A percentile compares a stretch with the other conserved stretches of the same genome.
These are phyloP conservation scores for Ophiocytium majus DNA, from an alignment of 352 stramenopile genomes.

Conservation along the genomic window DNA sequence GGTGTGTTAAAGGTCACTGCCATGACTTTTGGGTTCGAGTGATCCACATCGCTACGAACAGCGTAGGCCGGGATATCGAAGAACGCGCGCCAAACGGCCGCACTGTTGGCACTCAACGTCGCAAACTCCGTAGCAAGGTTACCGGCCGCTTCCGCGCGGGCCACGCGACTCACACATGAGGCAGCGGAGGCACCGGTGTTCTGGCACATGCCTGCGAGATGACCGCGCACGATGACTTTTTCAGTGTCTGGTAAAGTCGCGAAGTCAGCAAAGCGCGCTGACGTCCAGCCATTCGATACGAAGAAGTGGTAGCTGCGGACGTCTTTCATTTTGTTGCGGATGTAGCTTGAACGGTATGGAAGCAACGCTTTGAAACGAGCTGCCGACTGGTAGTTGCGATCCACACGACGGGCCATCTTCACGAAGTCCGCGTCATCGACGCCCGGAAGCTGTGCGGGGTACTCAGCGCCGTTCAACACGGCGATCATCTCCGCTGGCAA, in stretches of 20 bases:
- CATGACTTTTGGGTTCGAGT: neutral
- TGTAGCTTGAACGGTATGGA: neutral
- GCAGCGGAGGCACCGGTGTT: neutral
- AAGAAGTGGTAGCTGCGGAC: slow-evolving; percentile 9
- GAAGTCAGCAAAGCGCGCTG: slow-evolving; percentile 2
- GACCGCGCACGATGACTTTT: neutral
- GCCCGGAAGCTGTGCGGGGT: neutral
- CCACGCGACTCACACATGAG: neutral
- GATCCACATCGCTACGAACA: neutral
- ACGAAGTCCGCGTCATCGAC: neutral
- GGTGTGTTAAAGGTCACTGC: neutral
- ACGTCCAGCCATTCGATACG: neutral
- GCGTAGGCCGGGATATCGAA: slow-evolving; percentile 3
- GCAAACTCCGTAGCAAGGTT: neutral
- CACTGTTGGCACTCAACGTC: neutral
- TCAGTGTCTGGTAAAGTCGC: neutral
- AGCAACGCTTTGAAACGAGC: slow-evolving; percentile 6
- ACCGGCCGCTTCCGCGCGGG: neutral
- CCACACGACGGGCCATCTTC: neutral
- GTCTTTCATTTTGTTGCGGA: slow-evolving; percentile 3
- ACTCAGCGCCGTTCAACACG: neutral
- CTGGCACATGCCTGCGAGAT: slow-evolving; percentile 1
- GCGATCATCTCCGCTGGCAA: neutral
- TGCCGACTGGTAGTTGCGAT: slow-evolving; percentile 1
- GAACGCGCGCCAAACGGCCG: neutral